Percentiles rank a stretch among this genome's conserved stretches.
Evolutionary conservation across 164 flowering plant genomes (phyloP).

Genomic region (Berberis thunbergii): DNA sequence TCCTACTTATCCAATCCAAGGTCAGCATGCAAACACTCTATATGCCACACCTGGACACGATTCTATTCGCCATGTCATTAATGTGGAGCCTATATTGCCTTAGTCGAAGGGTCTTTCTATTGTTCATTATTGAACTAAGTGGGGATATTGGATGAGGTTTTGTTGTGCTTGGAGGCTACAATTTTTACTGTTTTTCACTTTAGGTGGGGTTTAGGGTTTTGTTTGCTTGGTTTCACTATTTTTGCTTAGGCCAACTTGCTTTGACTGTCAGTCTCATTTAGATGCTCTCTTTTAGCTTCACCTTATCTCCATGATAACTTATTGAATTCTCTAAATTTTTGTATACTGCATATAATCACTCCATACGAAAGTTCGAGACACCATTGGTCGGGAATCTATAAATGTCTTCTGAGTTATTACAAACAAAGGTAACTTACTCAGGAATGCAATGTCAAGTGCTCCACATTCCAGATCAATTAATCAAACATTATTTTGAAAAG

Average conservation of each 20-base stretch:
- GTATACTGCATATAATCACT: too few relatives aligned
- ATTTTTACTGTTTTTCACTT: constrained; percentile 19
- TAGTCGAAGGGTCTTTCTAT: constrained; percentile 10
- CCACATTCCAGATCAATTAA: too few relatives aligned
- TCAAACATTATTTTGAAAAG: too few relatives aligned
- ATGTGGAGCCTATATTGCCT: not conserved
- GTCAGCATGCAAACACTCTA: constrained; percentile 15
- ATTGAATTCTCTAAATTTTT: too few relatives aligned
- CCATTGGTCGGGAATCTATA: not conserved
- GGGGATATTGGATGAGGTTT: constrained; percentile 10
- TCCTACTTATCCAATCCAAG: constrained; percentile 40
- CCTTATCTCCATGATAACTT: not conserved
- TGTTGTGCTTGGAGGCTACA: constrained; percentile 27
- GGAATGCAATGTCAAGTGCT: too few relatives aligned
- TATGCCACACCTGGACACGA: constrained; percentile 11
- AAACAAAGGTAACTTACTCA: too few relatives aligned
- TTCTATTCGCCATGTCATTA: constrained; percentile 12
- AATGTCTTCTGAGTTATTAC: not conserved
- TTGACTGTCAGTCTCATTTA: not conserved
- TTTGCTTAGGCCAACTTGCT: constrained; percentile 2
- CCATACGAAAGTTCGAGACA: not conserved
- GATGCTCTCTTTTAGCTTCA: not conserved
- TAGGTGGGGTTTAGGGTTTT: constrained; percentile 10
- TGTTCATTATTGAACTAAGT: constrained; percentile 25
- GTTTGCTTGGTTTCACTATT: constrained; percentile 2